These are phyloP conservation scores for Leucaena leucocephala DNA, from an alignment of 306 rosid species.

Conservation along the genomic window DNA sequence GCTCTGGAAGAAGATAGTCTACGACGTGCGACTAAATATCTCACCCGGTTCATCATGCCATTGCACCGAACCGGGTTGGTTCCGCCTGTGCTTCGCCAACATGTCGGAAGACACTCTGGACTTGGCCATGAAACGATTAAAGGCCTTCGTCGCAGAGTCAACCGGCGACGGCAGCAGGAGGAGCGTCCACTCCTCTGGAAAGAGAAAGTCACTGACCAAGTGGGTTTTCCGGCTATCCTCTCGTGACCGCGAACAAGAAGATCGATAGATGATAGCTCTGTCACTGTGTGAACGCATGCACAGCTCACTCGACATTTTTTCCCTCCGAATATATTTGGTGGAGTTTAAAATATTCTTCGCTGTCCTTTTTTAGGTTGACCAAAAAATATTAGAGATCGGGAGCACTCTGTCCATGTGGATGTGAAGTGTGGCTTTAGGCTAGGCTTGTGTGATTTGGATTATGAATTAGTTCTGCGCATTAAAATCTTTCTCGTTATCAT, in stretches of 20 bases:
- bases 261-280: slow-evolving; percentile 52
- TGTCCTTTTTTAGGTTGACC: not conserved
- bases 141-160: slow-evolving; percentile 49
- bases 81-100: slow-evolving; percentile 80
- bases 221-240: slow-evolving; percentile 84
- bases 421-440: slow-evolving; percentile 45
- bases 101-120: slow-evolving; percentile 61
- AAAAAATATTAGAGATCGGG: not conserved
- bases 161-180: slow-evolving; percentile 9
- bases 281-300: slow-evolving; percentile 41
- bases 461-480: slow-evolving; percentile 21
- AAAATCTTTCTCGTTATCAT: slow-evolving; percentile 32
- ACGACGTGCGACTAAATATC: slow-evolving; percentile 63
- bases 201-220: slow-evolving; percentile 56
- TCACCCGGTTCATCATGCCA: slow-evolving; percentile 84
- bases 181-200: slow-evolving; percentile 17
- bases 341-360: slow-evolving; percentile 31
- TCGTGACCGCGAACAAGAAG: slow-evolving; percentile 54
- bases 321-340: slow-evolving; percentile 38
- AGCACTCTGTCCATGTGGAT: slow-evolving; percentile 65
- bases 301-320: slow-evolving; percentile 26
- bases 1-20: slow-evolving; percentile 74
- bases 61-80: slow-evolving; percentile 85
- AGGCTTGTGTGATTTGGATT: slow-evolving; percentile 30
- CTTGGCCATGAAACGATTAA: slow-evolving; percentile 66